Percentiles rank a stretch among this genome's conserved stretches.
phyloP scores from a whole-genome alignment of 1,284 basidiomycete genomes.

The Takashimella koratensis region DNA sequence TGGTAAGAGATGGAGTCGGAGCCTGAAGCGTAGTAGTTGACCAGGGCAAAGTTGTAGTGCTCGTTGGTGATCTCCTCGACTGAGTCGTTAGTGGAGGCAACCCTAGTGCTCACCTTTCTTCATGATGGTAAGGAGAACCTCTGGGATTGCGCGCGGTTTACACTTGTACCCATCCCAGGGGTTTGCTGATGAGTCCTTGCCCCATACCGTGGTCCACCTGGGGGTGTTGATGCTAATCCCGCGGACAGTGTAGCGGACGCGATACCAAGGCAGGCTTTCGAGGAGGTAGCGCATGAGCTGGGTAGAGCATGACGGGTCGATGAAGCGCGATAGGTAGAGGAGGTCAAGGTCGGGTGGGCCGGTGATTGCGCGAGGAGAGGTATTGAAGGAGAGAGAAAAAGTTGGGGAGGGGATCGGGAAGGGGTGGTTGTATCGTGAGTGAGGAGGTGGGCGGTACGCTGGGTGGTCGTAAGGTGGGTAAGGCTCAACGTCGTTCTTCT shows the following conservation, averaged over 20 bases:
- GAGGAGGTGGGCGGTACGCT: constrained; percentile 24
- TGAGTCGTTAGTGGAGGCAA: no score
- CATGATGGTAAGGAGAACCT: constrained; percentile 27
- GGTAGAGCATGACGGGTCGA: constrained; percentile 15
- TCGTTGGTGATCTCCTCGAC: constrained; percentile 38
- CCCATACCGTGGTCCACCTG: constrained; percentile 44
- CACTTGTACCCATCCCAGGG: constrained; percentile 34
- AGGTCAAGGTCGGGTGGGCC: constrained; percentile 31
- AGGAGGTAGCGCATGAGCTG: constrained; percentile 36
- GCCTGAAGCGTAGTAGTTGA: constrained; percentile 48
- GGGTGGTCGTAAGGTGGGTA: constrained; percentile 24
- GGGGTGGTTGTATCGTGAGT: constrained; percentile 26
- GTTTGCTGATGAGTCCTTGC: constrained; percentile 35
- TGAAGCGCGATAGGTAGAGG: constrained; percentile 30
- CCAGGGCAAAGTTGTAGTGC: constrained; percentile 41
- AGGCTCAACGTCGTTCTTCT: neutral
- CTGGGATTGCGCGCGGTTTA: constrained; percentile 31
- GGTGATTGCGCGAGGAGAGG: constrained; percentile 14
- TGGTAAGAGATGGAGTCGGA: constrained; percentile 48
- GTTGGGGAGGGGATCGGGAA: constrained; percentile 18
- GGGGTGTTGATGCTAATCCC: constrained; percentile 42
- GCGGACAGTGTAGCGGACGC: constrained; percentile 38
- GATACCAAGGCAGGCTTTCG: constrained; percentile 40
- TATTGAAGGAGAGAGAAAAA: constrained; percentile 12
- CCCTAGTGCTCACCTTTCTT: constrained; percentile 26